Base-by-base conservation (phyloP, 805 yeast species). In the Kazachstania africana region DNA sequence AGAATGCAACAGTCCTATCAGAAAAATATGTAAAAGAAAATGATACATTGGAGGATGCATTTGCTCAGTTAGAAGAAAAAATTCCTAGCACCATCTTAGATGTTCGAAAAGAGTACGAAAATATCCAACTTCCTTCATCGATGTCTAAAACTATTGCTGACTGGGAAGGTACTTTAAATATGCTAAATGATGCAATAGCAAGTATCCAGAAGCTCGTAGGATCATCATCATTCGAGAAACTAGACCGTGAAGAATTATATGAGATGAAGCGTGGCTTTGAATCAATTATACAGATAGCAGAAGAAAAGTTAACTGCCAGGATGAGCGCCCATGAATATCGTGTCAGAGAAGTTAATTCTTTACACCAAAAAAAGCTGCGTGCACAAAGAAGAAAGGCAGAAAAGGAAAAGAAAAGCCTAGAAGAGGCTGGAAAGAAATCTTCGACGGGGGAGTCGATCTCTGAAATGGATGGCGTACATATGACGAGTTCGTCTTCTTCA, bases 41-140 rank as follows among this genome's bases (percentile, higher is more conserved):
- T 6, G 22, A 19, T 19, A 19, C 6, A 19, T 6, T 19, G 6
- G 10, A 8, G 6, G 22, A 19, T 10, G 9, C 22, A 6, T n/a
- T n/a, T n/a, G n/a, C n/a, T n/a, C n/a, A n/a, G n/a, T n/a, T n/a
- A n/a, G n/a, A n/a, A n/a, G n/a, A n/a, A n/a, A n/a, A n/a, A n/a
- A n/a, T n/a, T n/a, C n/a, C n/a, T n/a, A n/a, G n/a, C n/a, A 8
- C 22, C 22, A 51, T 60, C 15, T 46, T 75, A 16, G 70, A 75
- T 43, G 72, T 67, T 37, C 70, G 67, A 21, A 62, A 64, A 33
- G 75, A 71, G 42, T 67, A 65, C 36, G 55, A 59, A 22, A 63
- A 68, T 37, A 47, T 72, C 28, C 63, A 62, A 32, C 27, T 45
- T 12, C 54, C 57, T 12, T 26, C 40, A 14, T 42, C 45, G 16